Evolutionary conservation across 192 early-diverging fungal species (phyloP), one percentile per base, ranked within the genome.

Genomic region (Coemansia sp.): DNA sequence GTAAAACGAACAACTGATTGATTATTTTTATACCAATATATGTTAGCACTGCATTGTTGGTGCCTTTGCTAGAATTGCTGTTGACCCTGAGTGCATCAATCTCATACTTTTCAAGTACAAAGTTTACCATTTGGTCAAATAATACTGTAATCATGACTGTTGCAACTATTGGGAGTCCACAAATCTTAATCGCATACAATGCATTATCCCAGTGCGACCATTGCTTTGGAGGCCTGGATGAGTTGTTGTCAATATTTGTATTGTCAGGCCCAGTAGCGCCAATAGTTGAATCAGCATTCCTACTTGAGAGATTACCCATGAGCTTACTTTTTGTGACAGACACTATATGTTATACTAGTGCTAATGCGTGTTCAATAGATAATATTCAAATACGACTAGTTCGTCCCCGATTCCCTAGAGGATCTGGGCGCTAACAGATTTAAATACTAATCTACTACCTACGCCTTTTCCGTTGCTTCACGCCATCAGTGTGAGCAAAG

Each of bases 201-300:
- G 67, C 47, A 11, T 81, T 80, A 29, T 87, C 68, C 87, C 87
- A 89, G n/a, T 40, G 24, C 3, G 62, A 12, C 62, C 47, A 47
- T 11, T 47, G 45, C 45, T 47, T 47, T 47, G 22, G 9, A 0
- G 0, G 7, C 7, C 24, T 47, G n/a, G n/a, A n/a, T 22, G 45
- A 20, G n/a, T n/a, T n/a, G 4, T 20, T 11, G 14, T 19, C n/a
- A n/a, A n/a, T n/a, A n/a, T n/a, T n/a, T n/a, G n/a, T n/a, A n/a
- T n/a, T n/a, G n/a, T n/a, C n/a, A n/a, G n/a, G n/a, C n/a, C n/a
- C n/a, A n/a, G n/a, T 43, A 17, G 42, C 1, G 19, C 42, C 19
- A 43, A 19, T 43, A 25, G 11, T 24, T 0, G 8, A 3, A 22
- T 47, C 45, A 24, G 7, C 2, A 2, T 1, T 11, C 19, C 10